Conservation (phyloP, 2,329 filamentous ascomycete species). For the Cladosporium sphaerospermum region DNA sequence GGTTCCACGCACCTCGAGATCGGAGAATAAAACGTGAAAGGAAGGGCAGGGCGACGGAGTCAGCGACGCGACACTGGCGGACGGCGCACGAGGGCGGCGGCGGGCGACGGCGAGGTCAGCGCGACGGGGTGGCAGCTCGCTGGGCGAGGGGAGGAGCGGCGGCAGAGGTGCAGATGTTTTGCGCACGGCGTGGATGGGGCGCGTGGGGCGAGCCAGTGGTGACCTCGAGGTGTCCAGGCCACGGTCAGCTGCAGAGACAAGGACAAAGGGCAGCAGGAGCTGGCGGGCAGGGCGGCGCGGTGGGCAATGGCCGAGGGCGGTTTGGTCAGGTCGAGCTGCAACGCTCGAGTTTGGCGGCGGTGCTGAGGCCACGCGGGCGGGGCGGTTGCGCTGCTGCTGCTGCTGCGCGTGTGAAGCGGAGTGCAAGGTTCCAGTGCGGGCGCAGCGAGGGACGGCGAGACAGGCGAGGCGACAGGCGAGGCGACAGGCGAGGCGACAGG, state of each 20-base stretch:
- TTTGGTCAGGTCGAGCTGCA: neutral
- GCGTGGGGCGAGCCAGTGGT: conserved; percentile 7
- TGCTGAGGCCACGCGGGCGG: neutral
- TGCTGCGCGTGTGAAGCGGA: neutral
- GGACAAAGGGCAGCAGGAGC: neutral
- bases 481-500: neutral
- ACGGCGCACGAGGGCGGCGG: conserved; percentile 14
- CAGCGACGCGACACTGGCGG: conserved; percentile 1
- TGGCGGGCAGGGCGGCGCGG: too few relatives aligned
- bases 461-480: neutral
- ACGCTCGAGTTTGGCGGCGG: neutral
- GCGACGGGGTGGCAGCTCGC: conserved; percentile 14
- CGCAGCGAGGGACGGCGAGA: neutral
- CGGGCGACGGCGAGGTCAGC: neutral
- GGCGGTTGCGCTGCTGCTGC: neutral
- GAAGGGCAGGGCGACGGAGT: conserved; percentile 1
- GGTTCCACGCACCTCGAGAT: conserved; percentile 11
- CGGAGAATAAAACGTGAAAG: conserved; percentile 20
- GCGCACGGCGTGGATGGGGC: conserved; percentile 9
- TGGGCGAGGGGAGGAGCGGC: conserved; percentile 2
- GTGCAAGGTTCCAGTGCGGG: neutral
- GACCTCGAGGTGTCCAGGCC: conserved; percentile 6
- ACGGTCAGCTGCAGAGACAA: neutral
- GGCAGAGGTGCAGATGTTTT: conserved; percentile 19
- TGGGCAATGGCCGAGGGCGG: neutral